Evolutionary conservation across 192 early-diverging fungal species (phyloP).

Genomic region (Kappamyces sp.): DNA sequence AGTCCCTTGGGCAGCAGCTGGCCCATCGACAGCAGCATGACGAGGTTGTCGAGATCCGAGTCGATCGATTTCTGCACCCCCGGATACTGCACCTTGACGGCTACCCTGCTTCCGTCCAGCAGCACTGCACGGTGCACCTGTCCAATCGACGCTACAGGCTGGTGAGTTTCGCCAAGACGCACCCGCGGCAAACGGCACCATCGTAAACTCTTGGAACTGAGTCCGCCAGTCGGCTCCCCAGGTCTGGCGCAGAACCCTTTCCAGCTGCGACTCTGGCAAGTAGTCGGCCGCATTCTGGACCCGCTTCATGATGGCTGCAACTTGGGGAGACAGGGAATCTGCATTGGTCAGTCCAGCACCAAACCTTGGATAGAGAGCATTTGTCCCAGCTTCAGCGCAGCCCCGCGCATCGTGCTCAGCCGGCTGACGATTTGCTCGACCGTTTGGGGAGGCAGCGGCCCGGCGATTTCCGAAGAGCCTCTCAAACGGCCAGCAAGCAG

Average conservation of each 20-base stretch:
- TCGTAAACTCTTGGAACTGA: slow-evolving; percentile 62
- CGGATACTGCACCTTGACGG: slow-evolving; percentile 96
- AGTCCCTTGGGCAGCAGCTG: slow-evolving; percentile 85
- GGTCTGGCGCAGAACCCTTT: slow-evolving; percentile 61
- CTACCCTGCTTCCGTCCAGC: slow-evolving; percentile 42
- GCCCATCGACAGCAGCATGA: slow-evolving; percentile 70
- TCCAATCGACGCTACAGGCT: slow-evolving; percentile 45
- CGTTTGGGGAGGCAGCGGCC: slow-evolving; percentile 62
- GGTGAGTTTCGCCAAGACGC: slow-evolving; percentile 30
- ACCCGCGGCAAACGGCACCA: slow-evolving; percentile 80
- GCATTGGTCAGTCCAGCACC: slow-evolving; percentile 28
- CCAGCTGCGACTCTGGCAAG: slow-evolving; percentile 85
- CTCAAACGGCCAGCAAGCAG: too few relatives aligned
- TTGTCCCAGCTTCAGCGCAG: slow-evolving; percentile 94
- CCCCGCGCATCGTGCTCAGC: slow-evolving; percentile 89
- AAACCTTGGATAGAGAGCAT: slow-evolving; percentile 94
- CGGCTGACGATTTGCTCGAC: slow-evolving; percentile 81
- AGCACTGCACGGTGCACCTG: slow-evolving; percentile 46
- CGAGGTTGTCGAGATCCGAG: slow-evolving; percentile 78
- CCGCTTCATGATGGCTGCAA: slow-evolving; percentile 72
- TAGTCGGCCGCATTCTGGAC: slow-evolving; percentile 95
- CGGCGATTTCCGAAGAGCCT: slow-evolving; percentile 1
- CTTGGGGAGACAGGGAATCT: slow-evolving; percentile 63
- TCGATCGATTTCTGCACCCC: slow-evolving; percentile 85
- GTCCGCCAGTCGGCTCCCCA: slow-evolving; percentile 68